Conservation (phyloP, 2,329 filamentous ascomycete genomes). For the Raffaelea albimanens region DNA sequence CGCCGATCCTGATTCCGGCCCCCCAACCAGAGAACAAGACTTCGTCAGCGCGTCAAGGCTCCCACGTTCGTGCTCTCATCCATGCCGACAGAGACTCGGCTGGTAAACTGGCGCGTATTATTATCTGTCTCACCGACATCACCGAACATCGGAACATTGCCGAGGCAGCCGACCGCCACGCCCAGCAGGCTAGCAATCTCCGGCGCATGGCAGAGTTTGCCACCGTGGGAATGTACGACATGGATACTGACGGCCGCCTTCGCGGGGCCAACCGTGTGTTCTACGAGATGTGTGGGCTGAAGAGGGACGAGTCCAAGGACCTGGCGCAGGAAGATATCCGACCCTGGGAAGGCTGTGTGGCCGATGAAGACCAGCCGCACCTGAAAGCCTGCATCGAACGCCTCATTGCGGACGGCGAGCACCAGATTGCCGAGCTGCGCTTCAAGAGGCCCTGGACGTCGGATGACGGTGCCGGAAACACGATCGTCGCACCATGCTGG, state of each 20-base stretch:
- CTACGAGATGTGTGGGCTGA: conserved; percentile 41
- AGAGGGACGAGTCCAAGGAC: conserved; percentile 32
- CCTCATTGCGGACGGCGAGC: conserved; percentile 29
- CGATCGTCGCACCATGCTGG: conserved; percentile 35
- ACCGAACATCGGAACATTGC: conserved; percentile 39
- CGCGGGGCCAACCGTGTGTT: conserved; percentile 44
- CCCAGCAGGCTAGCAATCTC: conserved; percentile 42
- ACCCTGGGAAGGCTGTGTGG: conserved; percentile 35
- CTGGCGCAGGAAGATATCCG: conserved; percentile 24
- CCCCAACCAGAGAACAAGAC: conserved; percentile 22
- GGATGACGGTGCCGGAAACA: conserved; percentile 33
- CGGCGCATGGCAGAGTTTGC: conserved; percentile 45
- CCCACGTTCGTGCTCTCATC: conserved; percentile 36
- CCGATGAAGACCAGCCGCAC: conserved; percentile 32
- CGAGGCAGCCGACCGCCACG: conserved; percentile 37
- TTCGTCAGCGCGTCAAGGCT: conserved; percentile 24
- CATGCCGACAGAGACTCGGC: conserved; percentile 34
- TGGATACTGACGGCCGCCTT: conserved; percentile 38
- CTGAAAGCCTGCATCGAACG: conserved; percentile 29
- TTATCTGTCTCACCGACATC: conserved; percentile 42
- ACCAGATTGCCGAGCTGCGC: conserved; percentile 38
- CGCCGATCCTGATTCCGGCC: not conserved
- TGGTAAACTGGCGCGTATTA: conserved; percentile 32
- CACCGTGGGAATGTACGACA: conserved; percentile 46
- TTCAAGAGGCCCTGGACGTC: conserved; percentile 36